Conservation (phyloP, 2,329 filamentous ascomycete species). For the Fusarium multiceps region DNA sequence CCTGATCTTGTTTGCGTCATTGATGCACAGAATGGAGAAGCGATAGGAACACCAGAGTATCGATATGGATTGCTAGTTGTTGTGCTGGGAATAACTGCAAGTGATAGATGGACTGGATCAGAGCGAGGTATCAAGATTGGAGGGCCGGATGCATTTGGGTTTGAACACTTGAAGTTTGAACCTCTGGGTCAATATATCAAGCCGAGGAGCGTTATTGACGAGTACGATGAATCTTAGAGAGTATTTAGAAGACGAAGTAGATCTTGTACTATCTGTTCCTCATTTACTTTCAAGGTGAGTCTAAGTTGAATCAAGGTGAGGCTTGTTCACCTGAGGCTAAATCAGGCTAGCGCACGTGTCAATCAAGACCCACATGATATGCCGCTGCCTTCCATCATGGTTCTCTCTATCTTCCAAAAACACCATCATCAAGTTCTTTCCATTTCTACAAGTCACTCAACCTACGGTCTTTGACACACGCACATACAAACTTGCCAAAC, state of each 20-base stretch:
- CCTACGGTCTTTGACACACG: neutral
- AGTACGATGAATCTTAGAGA: slow-evolving; percentile 49
- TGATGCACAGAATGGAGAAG: slow-evolving; percentile 66
- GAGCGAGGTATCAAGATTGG: slow-evolving; percentile 61
- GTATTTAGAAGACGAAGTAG: neutral
- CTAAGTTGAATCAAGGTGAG: slow-evolving; percentile 11
- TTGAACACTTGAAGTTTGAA: slow-evolving; percentile 60
- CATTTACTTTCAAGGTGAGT: neutral
- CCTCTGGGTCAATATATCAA: slow-evolving; percentile 61
- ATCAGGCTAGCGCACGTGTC: neutral
- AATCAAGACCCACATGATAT: slow-evolving; percentile 3
- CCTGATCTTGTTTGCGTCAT: slow-evolving; percentile 68
- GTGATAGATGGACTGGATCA: slow-evolving; percentile 58
- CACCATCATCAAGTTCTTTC: neutral
- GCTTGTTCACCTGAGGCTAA: slow-evolving; percentile 8
- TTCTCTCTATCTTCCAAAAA: slow-evolving; percentile 13
- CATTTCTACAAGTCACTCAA: neutral
- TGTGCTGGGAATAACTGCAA: slow-evolving; percentile 60
- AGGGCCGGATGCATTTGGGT: slow-evolving; percentile 61
- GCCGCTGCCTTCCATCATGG: slow-evolving; percentile 25
- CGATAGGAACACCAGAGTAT: slow-evolving; percentile 68
- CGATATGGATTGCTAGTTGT: slow-evolving; percentile 63
- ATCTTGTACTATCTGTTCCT: neutral
- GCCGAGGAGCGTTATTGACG: slow-evolving; percentile 65
- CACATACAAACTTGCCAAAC: neutral